phyloP scores from a whole-genome alignment of 805 yeast genomes.

The Candida ulmi region DNA sequence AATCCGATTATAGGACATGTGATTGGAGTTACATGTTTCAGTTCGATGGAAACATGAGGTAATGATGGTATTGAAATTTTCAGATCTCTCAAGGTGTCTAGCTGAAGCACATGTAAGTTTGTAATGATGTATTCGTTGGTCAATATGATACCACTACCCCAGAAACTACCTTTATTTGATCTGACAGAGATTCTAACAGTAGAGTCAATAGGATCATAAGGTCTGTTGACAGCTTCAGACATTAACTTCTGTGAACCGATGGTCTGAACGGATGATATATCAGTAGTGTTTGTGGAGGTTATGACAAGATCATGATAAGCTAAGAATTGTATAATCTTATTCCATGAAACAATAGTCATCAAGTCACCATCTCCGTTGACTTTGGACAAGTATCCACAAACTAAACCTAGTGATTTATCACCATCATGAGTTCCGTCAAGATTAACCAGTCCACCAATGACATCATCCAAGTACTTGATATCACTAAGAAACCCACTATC shows the following conservation, averaged over 20 bases:
- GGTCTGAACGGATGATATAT: too few relatives aligned
- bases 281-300: too few relatives aligned
- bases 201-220: conserved; percentile 13
- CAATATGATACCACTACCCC: conserved; percentile 25
- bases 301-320: conserved; percentile 4
- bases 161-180: conserved; percentile 14
- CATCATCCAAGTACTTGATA: conserved; percentile 21
- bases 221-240: neutral
- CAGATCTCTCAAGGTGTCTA: conserved; percentile 7
- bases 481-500: conserved; percentile 19
- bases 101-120: conserved; percentile 21
- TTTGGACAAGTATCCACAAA: conserved; percentile 18
- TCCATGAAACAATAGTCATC: conserved; percentile 21
- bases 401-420: conserved; percentile 17
- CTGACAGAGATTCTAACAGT: conserved; percentile 19
- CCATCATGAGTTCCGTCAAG: conserved; percentile 1
- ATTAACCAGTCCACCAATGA: conserved; percentile 21
- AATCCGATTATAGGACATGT: conserved; percentile 19
- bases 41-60: conserved; percentile 2
- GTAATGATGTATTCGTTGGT: conserved; percentile 16
- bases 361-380: conserved; percentile 25
- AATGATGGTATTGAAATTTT: conserved; percentile 9
- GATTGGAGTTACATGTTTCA: conserved; percentile 9
- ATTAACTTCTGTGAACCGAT: neutral
- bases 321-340: conserved; percentile 12